phyloP scores from a whole-genome alignment of 2,329 filamentous ascomycete genomes.

The Tolypocladium ovalisporum region DNA sequence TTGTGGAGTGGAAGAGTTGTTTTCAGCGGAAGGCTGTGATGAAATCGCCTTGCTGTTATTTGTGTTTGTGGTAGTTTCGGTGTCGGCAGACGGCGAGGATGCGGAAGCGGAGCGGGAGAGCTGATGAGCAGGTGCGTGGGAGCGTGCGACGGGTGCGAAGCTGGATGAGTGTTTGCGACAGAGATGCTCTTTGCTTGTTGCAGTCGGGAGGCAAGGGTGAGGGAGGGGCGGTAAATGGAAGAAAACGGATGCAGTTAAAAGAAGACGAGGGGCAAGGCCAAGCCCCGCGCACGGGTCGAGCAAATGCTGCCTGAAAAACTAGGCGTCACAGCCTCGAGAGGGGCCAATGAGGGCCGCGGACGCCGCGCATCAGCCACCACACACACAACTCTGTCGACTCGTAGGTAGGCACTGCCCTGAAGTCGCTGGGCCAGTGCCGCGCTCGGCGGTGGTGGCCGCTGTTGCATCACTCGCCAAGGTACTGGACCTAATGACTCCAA shows the following conservation, averaged over 20 bases:
- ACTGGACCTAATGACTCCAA: too few relatives aligned
- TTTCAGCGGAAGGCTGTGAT: conserved; percentile 37
- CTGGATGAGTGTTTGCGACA: not conserved
- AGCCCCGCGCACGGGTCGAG: not conserved
- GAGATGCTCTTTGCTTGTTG: not conserved
- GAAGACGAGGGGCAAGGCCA: conserved; percentile 1
- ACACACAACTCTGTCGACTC: not conserved
- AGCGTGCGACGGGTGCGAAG: not conserved
- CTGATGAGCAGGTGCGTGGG: not conserved
- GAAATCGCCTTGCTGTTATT: conserved; percentile 32
- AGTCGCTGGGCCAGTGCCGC: too few relatives aligned
- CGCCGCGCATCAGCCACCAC: not conserved
- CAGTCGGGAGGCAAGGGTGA: not conserved
- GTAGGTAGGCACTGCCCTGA: too few relatives aligned
- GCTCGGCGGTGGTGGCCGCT: too few relatives aligned
- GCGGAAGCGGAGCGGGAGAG: not conserved
- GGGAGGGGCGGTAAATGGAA: conserved; percentile 1
- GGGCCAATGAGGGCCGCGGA: not conserved
- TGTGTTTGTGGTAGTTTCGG: conserved; percentile 9
- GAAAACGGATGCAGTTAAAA: conserved; percentile 3
- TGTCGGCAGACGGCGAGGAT: not conserved
- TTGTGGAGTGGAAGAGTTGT: conserved; percentile 23
- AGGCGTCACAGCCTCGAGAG: not conserved
- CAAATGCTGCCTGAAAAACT: conserved; percentile 3
- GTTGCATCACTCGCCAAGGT: too few relatives aligned